Percentiles rank a stretch among this genome's conserved stretches.
phyloP scores from a whole-genome alignment of 2,329 filamentous ascomycete genomes.

The Beauveria varroae region DNA sequence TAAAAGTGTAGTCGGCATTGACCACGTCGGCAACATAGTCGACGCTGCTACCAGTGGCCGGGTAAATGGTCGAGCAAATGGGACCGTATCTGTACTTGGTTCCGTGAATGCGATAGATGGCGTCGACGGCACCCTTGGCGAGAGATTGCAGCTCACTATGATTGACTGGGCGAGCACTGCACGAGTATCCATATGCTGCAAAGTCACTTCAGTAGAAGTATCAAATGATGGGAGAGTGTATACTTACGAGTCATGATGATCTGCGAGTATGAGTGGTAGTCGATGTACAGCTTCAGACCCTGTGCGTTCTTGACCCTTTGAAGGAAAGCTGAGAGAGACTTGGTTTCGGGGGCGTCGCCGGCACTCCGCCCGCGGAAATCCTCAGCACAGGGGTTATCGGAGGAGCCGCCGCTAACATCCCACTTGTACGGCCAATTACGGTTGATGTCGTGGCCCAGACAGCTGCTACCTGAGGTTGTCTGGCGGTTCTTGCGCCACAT shows the following conservation, averaged over 20 bases:
- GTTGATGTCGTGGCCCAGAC: constrained; percentile 50
- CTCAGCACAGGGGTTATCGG: constrained; percentile 42
- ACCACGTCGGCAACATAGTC: constrained; percentile 38
- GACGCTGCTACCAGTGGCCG: constrained; percentile 39
- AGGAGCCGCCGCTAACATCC: constrained; percentile 41
- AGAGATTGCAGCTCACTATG: constrained; percentile 41
- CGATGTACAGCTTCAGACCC: constrained; percentile 54
- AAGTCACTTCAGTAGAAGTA: constrained; percentile 42
- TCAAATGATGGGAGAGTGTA: constrained; percentile 24
- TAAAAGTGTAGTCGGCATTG: constrained; percentile 33
- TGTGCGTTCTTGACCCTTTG: constrained; percentile 27
- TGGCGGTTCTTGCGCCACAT: constrained; percentile 57
- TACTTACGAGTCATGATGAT: constrained; percentile 50
- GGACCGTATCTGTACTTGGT: constrained; percentile 37
- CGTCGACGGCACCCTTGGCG: constrained; percentile 39
- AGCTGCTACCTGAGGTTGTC: constrained; percentile 29
- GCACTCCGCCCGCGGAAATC: constrained; percentile 37
- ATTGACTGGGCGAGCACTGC: constrained; percentile 37
- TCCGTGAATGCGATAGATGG: constrained; percentile 38
- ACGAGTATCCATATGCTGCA: constrained; percentile 52
- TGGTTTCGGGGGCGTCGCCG: constrained; percentile 44
- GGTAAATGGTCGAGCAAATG: constrained; percentile 55
- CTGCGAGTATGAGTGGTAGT: constrained; percentile 58
- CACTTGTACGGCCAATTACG: constrained; percentile 53
- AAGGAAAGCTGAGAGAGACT: constrained; percentile 34